These are phyloP conservation scores for Apodospora peruviana DNA, from an alignment of 495 filamentous ascomycete genomes.

Conservation along the genomic window DNA sequence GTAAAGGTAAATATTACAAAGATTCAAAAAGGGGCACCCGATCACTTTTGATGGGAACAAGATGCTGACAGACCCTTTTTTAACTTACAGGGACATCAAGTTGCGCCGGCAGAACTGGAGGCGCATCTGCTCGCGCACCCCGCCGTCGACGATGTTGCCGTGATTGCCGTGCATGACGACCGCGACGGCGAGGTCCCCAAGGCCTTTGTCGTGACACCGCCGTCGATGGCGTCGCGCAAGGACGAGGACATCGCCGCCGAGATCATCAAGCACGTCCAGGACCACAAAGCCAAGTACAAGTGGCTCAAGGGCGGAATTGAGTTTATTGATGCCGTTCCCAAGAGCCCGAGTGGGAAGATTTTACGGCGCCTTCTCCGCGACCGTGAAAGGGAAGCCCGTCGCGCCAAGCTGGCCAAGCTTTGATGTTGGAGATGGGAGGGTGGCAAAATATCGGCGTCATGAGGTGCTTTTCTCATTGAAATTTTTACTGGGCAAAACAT, in stretches of 20 bases:
- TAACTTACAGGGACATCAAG: conserved; percentile 66
- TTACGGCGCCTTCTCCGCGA: conserved; percentile 75
- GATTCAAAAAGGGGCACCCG: neutral
- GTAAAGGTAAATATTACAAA: conserved; percentile 69
- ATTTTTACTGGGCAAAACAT: too few relatives aligned
- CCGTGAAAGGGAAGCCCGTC: conserved; percentile 64
- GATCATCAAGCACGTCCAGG: conserved; percentile 71
- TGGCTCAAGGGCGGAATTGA: conserved; percentile 81
- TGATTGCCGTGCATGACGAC: conserved; percentile 75
- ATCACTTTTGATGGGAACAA: too few relatives aligned
- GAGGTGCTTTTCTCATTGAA: too few relatives aligned
- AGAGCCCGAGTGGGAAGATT: conserved; percentile 93
- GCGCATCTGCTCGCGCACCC: conserved; percentile 81
- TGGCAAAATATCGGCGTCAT: too few relatives aligned
- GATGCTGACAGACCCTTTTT: neutral
- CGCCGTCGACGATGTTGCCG: conserved; percentile 74
- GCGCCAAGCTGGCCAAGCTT: conserved; percentile 52
- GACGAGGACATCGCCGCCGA: conserved; percentile 47
- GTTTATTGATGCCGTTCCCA: conserved; percentile 73
- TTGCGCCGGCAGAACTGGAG: conserved; percentile 87
- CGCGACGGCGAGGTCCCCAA: conserved; percentile 78
- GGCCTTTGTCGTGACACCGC: conserved; percentile 75
- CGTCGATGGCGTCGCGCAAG: conserved; percentile 52
- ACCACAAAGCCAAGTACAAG: conserved; percentile 83
- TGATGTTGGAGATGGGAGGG: conserved; percentile 10